phyloP scores from a whole-genome alignment of 345 rosid species.

The Bruguiera gymnorhiza region DNA sequence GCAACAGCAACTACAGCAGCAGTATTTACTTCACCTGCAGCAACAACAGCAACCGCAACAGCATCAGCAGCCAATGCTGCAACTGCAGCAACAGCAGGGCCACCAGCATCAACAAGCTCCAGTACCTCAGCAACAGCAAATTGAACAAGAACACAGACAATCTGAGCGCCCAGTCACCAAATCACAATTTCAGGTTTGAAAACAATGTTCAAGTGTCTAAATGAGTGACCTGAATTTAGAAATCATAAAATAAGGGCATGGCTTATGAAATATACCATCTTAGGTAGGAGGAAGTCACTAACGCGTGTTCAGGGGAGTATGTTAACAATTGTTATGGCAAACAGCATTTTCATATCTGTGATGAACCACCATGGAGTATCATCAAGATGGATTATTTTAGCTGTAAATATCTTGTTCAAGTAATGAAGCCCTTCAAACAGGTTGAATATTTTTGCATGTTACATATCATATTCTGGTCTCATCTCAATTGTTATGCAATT shows the following conservation, averaged over 20 bases:
- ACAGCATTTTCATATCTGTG: no score
- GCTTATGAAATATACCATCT: not conserved
- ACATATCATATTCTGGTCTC: no score
- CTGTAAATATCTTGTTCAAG: no score
- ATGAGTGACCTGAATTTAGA: not conserved
- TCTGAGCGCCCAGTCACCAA: constrained; percentile 25
- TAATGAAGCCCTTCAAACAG: no score
- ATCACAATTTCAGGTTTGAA: constrained; percentile 26
- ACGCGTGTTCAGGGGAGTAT: no score
- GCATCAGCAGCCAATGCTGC: constrained; percentile 7
- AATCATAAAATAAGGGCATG: not conserved
- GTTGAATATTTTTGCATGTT: no score
- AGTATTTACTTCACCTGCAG: constrained; percentile 3
- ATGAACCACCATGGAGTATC: no score
- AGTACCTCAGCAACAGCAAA: not conserved
- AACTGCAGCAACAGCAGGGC: not conserved
- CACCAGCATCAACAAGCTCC: constrained; percentile 11
- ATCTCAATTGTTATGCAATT: no score
- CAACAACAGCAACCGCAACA: constrained; percentile 15
- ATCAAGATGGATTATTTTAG: no score
- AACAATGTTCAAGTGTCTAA: not conserved
- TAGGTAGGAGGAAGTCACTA: not conserved
- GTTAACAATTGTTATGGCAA: no score
- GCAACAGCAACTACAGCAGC: constrained; percentile 19
- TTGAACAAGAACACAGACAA: constrained; percentile 26